A percentile compares a stretch with the other conserved stretches of the same genome.
These are phyloP conservation scores for Picochlorum sp. DNA, from an alignment of 139 green algal genomes.

Conservation along the genomic window DNA sequence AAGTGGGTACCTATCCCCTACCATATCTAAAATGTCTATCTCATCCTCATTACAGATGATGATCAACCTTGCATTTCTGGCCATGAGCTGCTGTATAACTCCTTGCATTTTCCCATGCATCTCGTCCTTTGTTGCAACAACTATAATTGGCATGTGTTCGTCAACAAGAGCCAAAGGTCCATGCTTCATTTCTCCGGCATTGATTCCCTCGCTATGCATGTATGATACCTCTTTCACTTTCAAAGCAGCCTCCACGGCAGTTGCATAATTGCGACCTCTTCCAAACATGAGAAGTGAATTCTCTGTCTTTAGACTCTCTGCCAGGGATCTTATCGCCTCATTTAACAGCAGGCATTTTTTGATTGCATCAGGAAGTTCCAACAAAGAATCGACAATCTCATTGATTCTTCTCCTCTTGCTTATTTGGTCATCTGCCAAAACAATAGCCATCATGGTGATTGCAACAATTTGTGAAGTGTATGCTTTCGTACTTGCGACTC, in stretches of 20 bases:
- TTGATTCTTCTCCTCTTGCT: conserved; percentile 32
- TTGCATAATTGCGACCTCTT: conserved; percentile 67
- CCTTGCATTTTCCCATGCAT: conserved; percentile 83
- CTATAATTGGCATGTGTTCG: conserved; percentile 81
- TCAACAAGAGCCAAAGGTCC: conserved; percentile 93
- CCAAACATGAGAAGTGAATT: conserved; percentile 48
- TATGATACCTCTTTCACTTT: conserved; percentile 86
- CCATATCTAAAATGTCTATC: conserved; percentile 27
- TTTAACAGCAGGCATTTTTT: conserved; percentile 39
- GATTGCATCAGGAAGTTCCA: conserved; percentile 43
- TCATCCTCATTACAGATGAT: conserved; percentile 76
- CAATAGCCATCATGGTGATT: conserved; percentile 59
- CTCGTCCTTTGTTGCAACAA: conserved; percentile 61
- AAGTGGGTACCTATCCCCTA: conserved; percentile 26
- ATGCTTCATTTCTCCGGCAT: conserved; percentile 99
- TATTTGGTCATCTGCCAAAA: conserved; percentile 54
- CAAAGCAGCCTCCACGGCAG: conserved; percentile 56
- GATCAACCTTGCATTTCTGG: conserved; percentile 60
- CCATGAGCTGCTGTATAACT: conserved; percentile 87
- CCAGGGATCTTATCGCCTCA: conserved; percentile 44
- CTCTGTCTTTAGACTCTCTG: conserved; percentile 47
- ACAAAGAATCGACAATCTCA: conserved; percentile 53
- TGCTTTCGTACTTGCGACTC: conserved; percentile 66
- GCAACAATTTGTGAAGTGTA: conserved; percentile 55
- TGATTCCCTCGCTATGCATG: conserved; percentile 95